Evolutionary conservation across 2,329 filamentous ascomycete species (phyloP), one percentile per base, ranked within the genome.

Genomic region (Didymella sp.): DNA sequence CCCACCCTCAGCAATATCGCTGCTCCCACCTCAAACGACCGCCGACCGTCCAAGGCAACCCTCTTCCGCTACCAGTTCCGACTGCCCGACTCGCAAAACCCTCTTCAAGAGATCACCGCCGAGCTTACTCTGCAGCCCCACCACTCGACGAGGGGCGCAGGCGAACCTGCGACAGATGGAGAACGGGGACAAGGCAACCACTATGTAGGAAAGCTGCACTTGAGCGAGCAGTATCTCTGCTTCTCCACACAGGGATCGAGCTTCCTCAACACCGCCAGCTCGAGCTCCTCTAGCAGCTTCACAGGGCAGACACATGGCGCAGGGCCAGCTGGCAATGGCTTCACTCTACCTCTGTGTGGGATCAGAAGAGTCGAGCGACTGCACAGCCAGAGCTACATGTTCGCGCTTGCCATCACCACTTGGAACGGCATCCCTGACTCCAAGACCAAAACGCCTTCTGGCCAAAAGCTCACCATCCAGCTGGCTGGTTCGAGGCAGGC

Each of bases 51-150:
- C 73, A 98, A 97, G 80, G 88, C 92, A 53, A 89, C 90, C 48
- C 86, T 98, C 57, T 99, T 98, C 81, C 92, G 95, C 80, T 89
- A 90, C 76, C 95, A 99, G 79, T 99, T 99, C 81, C 91, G 95
- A 65, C 89, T 99, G 30, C 95, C 95, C 42, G 87, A 92, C 72
- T 89, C 91, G 35, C 94, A 99, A 79, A 93, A 90, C 61, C 95
- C 95, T 53, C 85, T 98, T 56, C 92, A 96, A 79, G 95, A 99
- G 81, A 97, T 99, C 79, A 92, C 90, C 59, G 93, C 95, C 72
- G 95, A 99, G 81, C 86, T 99, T 58, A 96, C 92, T 54, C 90
- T 99, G 57, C 52, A 87, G 86, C 60, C 86, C 86, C 62, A 90
- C 89, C 76, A 84, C 81, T 66, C 76, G 69, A 61, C 59, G 85